Evolutionary conservation across 139 green algal genomes (phyloP).

Genomic region (Chlorella sorokiniana): DNA sequence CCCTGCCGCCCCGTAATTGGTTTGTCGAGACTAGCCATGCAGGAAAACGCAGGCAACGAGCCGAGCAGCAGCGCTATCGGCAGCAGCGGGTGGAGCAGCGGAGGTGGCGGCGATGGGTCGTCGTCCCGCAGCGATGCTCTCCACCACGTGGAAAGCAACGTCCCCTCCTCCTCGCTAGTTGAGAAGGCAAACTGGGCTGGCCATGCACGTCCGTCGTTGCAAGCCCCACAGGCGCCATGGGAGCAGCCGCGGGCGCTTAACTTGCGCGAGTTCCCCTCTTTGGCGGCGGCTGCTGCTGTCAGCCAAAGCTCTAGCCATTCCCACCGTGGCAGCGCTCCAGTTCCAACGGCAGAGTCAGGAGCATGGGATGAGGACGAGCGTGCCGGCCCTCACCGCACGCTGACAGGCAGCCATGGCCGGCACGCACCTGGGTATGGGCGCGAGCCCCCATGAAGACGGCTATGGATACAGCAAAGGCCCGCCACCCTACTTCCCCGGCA

Average conservation of each 20-base stretch:
- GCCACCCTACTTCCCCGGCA: background rate
- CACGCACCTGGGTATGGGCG: background rate
- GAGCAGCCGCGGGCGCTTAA: slow-evolving; percentile 57
- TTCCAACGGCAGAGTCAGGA: background rate
- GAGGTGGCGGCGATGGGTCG: slow-evolving; percentile 7
- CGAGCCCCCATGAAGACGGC: background rate
- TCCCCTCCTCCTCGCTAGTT: background rate
- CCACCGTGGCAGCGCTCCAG: background rate
- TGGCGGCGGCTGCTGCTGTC: slow-evolving; percentile 54
- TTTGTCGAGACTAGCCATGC: background rate
- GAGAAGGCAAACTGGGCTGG: slow-evolving; percentile 61
- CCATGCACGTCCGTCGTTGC: background rate
- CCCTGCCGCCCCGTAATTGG: background rate
- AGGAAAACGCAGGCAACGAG: slow-evolving; percentile 84
- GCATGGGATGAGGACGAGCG: slow-evolving; percentile 56
- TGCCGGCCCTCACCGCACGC: background rate
- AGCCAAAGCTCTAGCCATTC: background rate
- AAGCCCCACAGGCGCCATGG: background rate
- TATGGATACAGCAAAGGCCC: background rate
- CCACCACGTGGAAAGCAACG: background rate
- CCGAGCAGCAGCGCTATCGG: slow-evolving; percentile 42
- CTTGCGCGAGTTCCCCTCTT: slow-evolving; percentile 73
- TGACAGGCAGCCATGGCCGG: background rate
- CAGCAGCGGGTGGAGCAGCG: slow-evolving; percentile 5
- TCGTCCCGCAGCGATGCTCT: background rate